phyloP scores from a whole-genome alignment of 768 basidiomycete genomes.

The Mycena capillaripes region DNA sequence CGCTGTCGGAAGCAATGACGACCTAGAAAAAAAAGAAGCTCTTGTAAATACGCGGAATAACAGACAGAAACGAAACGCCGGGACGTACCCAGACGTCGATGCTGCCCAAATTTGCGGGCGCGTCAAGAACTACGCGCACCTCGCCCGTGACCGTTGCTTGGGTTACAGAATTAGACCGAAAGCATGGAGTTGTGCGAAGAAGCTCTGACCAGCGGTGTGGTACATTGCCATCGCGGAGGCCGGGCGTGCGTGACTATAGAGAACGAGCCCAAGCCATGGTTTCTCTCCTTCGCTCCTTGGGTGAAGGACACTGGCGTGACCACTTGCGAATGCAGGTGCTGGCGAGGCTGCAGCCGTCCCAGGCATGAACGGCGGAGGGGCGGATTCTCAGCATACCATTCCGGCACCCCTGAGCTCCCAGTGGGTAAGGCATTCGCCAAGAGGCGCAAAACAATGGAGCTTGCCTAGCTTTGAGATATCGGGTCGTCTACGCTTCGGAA shows the following conservation, averaged over 20 bases:
- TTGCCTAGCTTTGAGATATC: conserved; percentile 28
- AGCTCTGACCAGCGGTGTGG: conserved; percentile 25
- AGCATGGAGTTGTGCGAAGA: too few species aligned
- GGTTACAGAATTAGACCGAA: not conserved
- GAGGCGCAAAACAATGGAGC: not conserved
- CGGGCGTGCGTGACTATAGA: conserved; percentile 34
- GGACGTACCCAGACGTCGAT: conserved; percentile 31
- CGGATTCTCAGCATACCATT: conserved; percentile 27
- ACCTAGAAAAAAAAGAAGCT: conserved; percentile 3
- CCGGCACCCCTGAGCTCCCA: conserved; percentile 15
- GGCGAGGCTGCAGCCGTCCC: conserved; percentile 16
- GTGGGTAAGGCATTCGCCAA: not conserved
- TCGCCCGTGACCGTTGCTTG: conserved; percentile 27
- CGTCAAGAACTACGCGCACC: conserved; percentile 23
- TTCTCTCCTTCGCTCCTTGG: not conserved
- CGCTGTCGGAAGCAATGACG: conserved; percentile 4
- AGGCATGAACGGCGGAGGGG: conserved; percentile 12
- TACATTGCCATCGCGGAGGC: conserved; percentile 24
- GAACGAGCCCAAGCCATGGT: conserved; percentile 29
- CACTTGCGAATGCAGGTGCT: conserved; percentile 6
- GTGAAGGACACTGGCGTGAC: not conserved
- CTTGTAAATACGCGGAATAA: not conserved
- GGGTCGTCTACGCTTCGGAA: conserved; percentile 30
- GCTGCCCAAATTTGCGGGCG: conserved; percentile 21
- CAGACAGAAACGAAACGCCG: not conserved